These are phyloP conservation scores for Platismatia glauca DNA, from an alignment of 495 filamentous ascomycete genomes.

Conservation along the genomic window DNA sequence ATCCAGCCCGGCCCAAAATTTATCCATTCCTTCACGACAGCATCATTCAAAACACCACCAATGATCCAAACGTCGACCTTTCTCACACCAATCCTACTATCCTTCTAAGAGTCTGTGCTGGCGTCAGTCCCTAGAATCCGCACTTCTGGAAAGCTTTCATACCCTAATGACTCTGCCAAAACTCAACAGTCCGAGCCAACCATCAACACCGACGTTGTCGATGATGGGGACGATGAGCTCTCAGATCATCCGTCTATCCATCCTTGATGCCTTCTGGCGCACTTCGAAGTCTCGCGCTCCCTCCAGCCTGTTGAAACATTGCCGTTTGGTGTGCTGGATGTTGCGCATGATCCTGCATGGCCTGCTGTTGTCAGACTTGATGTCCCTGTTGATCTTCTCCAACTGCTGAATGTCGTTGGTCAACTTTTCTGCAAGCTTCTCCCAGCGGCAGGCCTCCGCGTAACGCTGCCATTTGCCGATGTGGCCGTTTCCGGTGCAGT, in stretches of 20 bases:
- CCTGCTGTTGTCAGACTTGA: neutral
- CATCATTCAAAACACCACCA: too few relatives aligned
- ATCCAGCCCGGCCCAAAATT: neutral
- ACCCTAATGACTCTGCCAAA: neutral
- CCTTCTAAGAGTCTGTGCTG: neutral
- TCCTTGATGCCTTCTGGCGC: neutral
- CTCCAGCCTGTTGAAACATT: neutral
- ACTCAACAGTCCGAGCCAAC: neutral
- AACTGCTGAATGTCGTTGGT: neutral
- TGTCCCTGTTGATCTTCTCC: neutral
- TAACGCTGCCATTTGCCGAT: conserved; percentile 1
- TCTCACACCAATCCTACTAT: neutral
- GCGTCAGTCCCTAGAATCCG: neutral
- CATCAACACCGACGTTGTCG: neutral
- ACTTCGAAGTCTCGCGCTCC: neutral
- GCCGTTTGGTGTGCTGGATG: neutral
- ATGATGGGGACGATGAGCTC: neutral
- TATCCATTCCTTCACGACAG: neutral
- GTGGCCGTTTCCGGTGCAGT: neutral
- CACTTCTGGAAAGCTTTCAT: neutral
- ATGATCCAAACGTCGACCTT: neutral
- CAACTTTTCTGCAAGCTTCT: neutral
- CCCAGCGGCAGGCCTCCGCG: neutral
- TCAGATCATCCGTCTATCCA: neutral
- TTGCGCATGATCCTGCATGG: neutral